These are phyloP conservation scores for Aechmea fasciata DNA, from an alignment of 176 grass and related monocot species.

Conservation along the genomic window DNA sequence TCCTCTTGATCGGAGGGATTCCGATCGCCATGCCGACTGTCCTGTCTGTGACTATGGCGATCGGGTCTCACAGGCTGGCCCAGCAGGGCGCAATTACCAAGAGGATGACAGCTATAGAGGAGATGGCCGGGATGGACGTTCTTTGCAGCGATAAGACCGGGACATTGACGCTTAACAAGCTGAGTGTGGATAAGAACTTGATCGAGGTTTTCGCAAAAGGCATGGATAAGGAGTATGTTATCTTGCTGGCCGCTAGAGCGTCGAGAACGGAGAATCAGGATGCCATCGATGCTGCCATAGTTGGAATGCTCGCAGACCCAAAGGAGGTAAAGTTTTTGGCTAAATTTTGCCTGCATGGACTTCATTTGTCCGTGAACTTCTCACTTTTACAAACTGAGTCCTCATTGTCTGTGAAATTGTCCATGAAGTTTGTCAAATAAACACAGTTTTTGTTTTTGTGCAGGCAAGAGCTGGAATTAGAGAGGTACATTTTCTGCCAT, in stretches of 20 bases:
- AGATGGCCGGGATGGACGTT: constrained; percentile 87
- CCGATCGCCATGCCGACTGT: constrained; percentile 98
- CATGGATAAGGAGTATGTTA: constrained; percentile 23
- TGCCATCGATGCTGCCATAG: constrained; percentile 89
- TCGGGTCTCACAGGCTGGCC: constrained; percentile 62
- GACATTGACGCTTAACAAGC: constrained; percentile 83
- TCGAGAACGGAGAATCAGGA: constrained; percentile 92
- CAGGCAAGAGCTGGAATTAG: constrained; percentile 64
- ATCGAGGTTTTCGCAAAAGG: constrained; percentile 58
- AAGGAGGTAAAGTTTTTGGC: constrained; percentile 38
- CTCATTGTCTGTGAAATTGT: no score
- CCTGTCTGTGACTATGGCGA: constrained; percentile 90
- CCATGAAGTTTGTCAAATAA: neutral
- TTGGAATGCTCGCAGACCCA: constrained; percentile 73
- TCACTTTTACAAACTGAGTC: no score
- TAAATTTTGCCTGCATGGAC: neutral
- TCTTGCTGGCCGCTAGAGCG: constrained; percentile 60
- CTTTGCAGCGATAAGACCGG: constrained; percentile 98
- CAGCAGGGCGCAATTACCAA: constrained; percentile 88
- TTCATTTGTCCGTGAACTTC: neutral
- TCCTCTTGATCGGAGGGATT: constrained; percentile 90
- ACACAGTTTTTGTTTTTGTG: constrained; percentile 9
- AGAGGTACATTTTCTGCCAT: constrained; percentile 83
- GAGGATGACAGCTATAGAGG: constrained; percentile 94
- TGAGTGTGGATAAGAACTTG: constrained; percentile 58